Percentiles rank a stretch among this genome's conserved stretches.
phyloP scores from a whole-genome alignment of 2,329 filamentous ascomycete genomes.

The Fusarium globosum region DNA sequence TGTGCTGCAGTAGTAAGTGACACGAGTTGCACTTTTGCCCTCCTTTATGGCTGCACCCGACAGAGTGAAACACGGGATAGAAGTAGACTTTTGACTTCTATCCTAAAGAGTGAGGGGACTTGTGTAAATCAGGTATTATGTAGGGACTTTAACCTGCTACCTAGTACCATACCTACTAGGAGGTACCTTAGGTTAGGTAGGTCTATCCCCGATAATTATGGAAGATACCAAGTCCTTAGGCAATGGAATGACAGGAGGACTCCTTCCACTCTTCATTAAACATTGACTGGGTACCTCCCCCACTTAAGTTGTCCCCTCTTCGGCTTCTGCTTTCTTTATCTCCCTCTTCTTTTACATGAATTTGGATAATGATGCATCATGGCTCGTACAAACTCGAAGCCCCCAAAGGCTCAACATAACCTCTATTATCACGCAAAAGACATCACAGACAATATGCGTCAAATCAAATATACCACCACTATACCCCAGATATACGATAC shows the following conservation, averaged over 20 bases:
- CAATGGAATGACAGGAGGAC: background rate
- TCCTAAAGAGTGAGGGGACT: accelerated
- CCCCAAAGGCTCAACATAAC: background rate
- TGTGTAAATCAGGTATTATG: background rate
- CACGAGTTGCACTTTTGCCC: background rate
- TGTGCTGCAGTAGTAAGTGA: background rate
- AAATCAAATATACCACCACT: background rate
- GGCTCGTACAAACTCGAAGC: too few species aligned
- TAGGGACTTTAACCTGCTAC: too few species aligned
- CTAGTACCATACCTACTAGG: too few species aligned
- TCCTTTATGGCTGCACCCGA: background rate
- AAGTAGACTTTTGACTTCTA: background rate
- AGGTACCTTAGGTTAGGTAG: too few species aligned
- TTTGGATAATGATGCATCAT: background rate
- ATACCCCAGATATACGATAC: background rate
- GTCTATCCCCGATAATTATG: too few species aligned
- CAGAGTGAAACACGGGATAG: background rate
- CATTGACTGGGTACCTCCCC: background rate
- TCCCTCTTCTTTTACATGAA: background rate
- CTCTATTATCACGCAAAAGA: background rate
- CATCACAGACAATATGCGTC: background rate
- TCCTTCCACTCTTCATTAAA: background rate
- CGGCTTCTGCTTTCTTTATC: background rate
- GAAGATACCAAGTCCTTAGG: background rate
- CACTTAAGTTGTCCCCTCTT: background rate